Conservation (phyloP, 345 rosid species). For the Melastoma malabathricum region DNA sequence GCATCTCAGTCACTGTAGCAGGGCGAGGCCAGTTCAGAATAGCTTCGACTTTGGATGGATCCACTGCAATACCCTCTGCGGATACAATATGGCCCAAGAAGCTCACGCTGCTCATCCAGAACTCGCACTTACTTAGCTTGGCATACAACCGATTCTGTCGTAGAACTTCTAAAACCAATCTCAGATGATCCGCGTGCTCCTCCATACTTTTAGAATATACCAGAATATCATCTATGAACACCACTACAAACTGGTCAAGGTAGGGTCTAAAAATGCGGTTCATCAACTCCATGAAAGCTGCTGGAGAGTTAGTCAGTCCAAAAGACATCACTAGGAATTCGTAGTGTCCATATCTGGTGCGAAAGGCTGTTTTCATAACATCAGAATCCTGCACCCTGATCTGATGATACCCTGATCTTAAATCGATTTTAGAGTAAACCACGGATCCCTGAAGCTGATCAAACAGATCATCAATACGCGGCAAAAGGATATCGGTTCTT, state of each 20-base stretch:
- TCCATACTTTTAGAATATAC: neutral
- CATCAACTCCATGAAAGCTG: neutral
- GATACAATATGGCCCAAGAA: too few species aligned
- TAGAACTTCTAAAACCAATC: neutral
- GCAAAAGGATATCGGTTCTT: too few species aligned
- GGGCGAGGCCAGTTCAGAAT: neutral
- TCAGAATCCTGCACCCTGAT: too few species aligned
- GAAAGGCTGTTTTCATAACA: too few species aligned
- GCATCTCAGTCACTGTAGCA: neutral
- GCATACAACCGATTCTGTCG: neutral
- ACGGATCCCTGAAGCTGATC: too few species aligned
- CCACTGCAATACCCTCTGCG: neutral
- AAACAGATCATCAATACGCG: too few species aligned
- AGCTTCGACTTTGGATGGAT: neutral
- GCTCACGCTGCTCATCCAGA: too few species aligned
- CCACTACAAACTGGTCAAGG: neutral
- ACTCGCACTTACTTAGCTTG: too few species aligned
- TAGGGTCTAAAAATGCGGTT: neutral
- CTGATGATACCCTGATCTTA: too few species aligned
- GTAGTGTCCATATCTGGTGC: neutral
- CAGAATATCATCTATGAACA: neutral
- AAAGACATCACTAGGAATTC: neutral
- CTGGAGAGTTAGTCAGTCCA: neutral
- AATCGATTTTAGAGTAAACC: too few species aligned
- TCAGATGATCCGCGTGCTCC: neutral